Evolutionary conservation across 345 rosid species (phyloP).

Genomic region (Eutrema yunnanense): DNA sequence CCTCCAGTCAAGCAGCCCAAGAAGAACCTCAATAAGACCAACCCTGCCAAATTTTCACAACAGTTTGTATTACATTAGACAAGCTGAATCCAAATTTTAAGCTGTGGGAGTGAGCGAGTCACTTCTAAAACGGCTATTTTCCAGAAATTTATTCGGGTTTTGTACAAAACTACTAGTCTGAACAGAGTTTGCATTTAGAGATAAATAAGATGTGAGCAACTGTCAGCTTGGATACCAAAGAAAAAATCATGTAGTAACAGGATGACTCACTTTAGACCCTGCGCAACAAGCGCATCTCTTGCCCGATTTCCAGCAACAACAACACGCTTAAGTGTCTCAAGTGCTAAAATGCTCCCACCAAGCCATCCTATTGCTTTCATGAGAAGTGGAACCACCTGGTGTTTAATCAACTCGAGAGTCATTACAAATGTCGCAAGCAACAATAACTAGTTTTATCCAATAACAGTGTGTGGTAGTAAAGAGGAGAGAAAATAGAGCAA

Average conservation of each 20-base stretch:
- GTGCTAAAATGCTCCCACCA: conserved; percentile 98
- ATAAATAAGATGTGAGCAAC: background rate
- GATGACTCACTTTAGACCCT: conserved; percentile 82
- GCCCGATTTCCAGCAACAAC: conserved; percentile 98
- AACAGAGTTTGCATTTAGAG: background rate
- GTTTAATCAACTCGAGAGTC: conserved; percentile 15
- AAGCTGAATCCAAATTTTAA: background rate
- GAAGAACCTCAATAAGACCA: conserved; percentile 92
- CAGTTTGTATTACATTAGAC: background rate
- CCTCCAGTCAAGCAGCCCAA: conserved; percentile 98
- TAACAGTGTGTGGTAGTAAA: background rate
- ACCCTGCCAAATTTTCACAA: conserved; percentile 46
- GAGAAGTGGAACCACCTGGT: conserved; percentile 95
- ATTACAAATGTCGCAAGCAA: conserved; percentile 8
- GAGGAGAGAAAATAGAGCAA: background rate
- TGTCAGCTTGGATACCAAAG: background rate
- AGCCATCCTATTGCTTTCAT: conserved; percentile 99
- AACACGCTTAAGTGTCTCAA: conserved; percentile 92
- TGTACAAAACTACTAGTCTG: background rate
- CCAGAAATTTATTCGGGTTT: background rate
- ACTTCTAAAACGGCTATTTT: background rate
- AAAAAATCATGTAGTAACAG: background rate
- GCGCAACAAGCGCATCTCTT: conserved; percentile 97
- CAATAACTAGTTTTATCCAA: background rate
- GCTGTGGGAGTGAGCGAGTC: background rate